These are phyloP conservation scores for Trametes coccinea DNA, from an alignment of 768 basidiomycete species.

Conservation along the genomic window DNA sequence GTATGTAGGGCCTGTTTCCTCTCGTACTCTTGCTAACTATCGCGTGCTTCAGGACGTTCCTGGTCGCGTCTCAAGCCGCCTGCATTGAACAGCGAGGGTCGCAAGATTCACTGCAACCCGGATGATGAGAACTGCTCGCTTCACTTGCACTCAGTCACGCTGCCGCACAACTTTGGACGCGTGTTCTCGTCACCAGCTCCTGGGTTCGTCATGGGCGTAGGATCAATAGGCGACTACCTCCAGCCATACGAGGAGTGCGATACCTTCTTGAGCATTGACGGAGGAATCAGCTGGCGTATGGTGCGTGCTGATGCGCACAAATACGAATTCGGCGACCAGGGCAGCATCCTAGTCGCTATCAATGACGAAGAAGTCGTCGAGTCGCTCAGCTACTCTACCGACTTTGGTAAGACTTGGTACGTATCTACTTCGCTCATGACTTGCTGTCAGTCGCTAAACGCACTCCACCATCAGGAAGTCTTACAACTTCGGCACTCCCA, in stretches of 20 bases:
- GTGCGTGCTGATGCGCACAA: constrained; percentile 75
- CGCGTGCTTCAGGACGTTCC: constrained; percentile 48
- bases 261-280: constrained; percentile 91
- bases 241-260: constrained; percentile 82
- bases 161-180: constrained; percentile 90
- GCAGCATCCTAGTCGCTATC: constrained; percentile 74
- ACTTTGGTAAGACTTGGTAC: constrained; percentile 83
- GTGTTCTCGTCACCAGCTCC: constrained; percentile 95
- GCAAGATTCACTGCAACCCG: constrained; percentile 62
- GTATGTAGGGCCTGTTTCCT: constrained; percentile 35
- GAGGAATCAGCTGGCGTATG: constrained; percentile 86
- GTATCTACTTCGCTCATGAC: constrained; percentile 28
- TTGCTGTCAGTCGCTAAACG: neutral
- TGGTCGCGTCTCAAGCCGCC: constrained; percentile 73
- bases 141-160: constrained; percentile 91
- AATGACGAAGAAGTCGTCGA: constrained; percentile 83
- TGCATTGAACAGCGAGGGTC: constrained; percentile 55
- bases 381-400: constrained; percentile 72
- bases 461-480: constrained; percentile 53
- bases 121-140: constrained; percentile 71
- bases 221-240: constrained; percentile 73
- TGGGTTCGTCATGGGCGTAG: constrained; percentile 96
- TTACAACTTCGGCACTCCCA: constrained; percentile 65
- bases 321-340: constrained; percentile 95
- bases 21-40: neutral